These are phyloP conservation scores for Penicillium freii DNA, from an alignment of 2,329 filamentous ascomycete species.

Conservation along the genomic window DNA sequence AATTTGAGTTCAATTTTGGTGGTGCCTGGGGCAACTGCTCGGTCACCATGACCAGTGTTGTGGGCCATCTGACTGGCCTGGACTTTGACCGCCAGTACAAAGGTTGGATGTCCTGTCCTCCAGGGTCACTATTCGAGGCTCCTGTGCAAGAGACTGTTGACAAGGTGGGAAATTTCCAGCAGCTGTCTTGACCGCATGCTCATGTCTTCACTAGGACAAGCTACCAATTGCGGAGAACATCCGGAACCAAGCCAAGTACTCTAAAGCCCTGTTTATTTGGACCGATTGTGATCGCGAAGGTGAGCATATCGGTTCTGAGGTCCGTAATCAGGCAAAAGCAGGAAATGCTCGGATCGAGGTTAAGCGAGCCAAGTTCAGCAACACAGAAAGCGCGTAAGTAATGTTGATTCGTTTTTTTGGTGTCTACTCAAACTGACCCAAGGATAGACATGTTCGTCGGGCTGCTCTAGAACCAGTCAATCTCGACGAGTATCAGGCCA, in stretches of 20 bases:
- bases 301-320: slow-evolving; percentile 91
- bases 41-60: slow-evolving; percentile 91
- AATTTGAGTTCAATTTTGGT: slow-evolving; percentile 85
- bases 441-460: slow-evolving; percentile 72
- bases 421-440: background rate
- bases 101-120: slow-evolving; percentile 78
- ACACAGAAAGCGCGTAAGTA: slow-evolving; percentile 82
- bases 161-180: slow-evolving; percentile 49
- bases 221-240: slow-evolving; percentile 82
- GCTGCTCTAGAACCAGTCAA: slow-evolving; percentile 75
- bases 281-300: slow-evolving; percentile 98
- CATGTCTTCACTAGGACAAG: slow-evolving; percentile 61
- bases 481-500: slow-evolving; percentile 80
- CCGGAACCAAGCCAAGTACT: slow-evolving; percentile 68
- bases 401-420: background rate
- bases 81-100: slow-evolving; percentile 74
- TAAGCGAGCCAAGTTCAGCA: slow-evolving; percentile 88
- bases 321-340: slow-evolving; percentile 73
- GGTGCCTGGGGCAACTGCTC: slow-evolving; percentile 74
- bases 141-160: slow-evolving; percentile 68
- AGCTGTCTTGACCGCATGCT: slow-evolving; percentile 9
- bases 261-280: slow-evolving; percentile 87
- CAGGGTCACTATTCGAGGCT: slow-evolving; percentile 76
- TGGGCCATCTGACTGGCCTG: slow-evolving; percentile 78
- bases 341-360: slow-evolving; percentile 73